These are phyloP conservation scores for Tinospora cordifolia DNA, from an alignment of 164 flowering plant genomes.

Conservation along the genomic window DNA sequence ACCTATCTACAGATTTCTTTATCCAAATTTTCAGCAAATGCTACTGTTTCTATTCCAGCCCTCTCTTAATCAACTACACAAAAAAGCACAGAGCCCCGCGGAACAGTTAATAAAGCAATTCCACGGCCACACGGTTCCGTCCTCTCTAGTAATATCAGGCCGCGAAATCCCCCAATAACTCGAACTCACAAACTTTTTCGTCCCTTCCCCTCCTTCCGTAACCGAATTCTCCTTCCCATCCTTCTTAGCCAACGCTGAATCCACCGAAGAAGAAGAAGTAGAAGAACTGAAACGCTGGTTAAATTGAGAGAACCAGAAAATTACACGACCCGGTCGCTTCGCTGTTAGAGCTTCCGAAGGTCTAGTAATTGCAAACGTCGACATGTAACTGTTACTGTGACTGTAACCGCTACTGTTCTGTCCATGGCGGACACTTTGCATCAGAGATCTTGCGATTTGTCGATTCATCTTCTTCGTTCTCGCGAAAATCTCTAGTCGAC, in stretches of 20 bases:
- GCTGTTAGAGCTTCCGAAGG: not conserved
- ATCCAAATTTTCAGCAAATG: not conserved
- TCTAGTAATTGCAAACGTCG: slow-evolving; percentile 2
- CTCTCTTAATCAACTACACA: not conserved
- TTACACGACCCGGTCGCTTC: not conserved
- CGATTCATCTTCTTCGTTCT: slow-evolving; percentile 12
- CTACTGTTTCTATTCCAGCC: not conserved
- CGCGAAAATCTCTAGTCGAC: not conserved
- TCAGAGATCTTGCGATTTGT: slow-evolving; percentile 10
- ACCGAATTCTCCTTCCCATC: slow-evolving; percentile 18
- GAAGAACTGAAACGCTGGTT: slow-evolving; percentile 26
- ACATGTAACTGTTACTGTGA: not conserved
- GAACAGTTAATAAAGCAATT: slow-evolving; percentile 50
- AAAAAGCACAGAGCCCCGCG: not conserved
- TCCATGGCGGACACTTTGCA: slow-evolving; percentile 9
- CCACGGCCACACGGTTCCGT: slow-evolving; percentile 91
- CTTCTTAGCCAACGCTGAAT: slow-evolving; percentile 17
- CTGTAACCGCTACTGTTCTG: slow-evolving; percentile 1
- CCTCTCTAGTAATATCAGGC: slow-evolving; percentile 51
- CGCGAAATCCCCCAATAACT: slow-evolving; percentile 78
- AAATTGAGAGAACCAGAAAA: slow-evolving; percentile 10
- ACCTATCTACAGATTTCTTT: too few relatives aligned
- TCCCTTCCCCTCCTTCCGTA: slow-evolving; percentile 11
- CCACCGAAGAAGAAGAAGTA: slow-evolving; percentile 5
- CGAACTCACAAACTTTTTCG: slow-evolving; percentile 21